phyloP scores from a whole-genome alignment of 2,329 filamentous ascomycete species.

The Claviceps purpurea region DNA sequence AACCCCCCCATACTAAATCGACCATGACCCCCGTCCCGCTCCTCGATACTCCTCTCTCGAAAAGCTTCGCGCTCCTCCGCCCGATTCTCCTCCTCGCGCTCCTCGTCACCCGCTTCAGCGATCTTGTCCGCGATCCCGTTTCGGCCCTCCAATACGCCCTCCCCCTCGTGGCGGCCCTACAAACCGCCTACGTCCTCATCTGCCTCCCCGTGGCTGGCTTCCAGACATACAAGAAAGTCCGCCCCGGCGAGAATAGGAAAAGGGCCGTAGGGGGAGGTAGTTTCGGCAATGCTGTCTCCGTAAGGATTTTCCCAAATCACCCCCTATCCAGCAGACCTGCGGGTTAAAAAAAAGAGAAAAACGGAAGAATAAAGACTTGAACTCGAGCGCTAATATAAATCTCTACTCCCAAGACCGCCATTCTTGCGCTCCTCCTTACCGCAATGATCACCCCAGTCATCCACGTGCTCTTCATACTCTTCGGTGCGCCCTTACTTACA shows the following conservation, averaged over 20 bases:
- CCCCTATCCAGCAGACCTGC: neutral
- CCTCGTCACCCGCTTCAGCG: slow-evolving; percentile 48
- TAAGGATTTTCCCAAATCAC: neutral
- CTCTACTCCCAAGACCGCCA: slow-evolving; percentile 23
- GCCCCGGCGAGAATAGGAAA: slow-evolving; percentile 43
- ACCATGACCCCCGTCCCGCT: slow-evolving; percentile 24
- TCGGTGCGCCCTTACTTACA: slow-evolving; percentile 80
- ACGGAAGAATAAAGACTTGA: neutral
- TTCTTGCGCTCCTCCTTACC: slow-evolving; percentile 44
- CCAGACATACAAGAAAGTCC: slow-evolving; percentile 31
- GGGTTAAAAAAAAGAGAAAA: neutral
- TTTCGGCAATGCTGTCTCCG: neutral
- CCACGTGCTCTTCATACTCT: slow-evolving; percentile 60
- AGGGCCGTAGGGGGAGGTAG: neutral
- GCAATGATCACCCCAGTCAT: slow-evolving; percentile 53
- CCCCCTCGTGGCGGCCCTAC: slow-evolving; percentile 48
- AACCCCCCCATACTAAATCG: slow-evolving; percentile 10
- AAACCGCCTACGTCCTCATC: slow-evolving; percentile 47
- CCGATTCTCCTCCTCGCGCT: slow-evolving; percentile 52
- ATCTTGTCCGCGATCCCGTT: slow-evolving; percentile 58
- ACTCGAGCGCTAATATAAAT: neutral
- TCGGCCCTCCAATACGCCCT: slow-evolving; percentile 47
- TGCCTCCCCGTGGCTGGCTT: slow-evolving; percentile 51
- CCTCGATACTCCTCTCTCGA: slow-evolving; percentile 23
- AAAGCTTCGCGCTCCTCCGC: slow-evolving; percentile 51